Conservation (phyloP, 768 basidiomycete species). For the Mycena chlorophos region DNA sequence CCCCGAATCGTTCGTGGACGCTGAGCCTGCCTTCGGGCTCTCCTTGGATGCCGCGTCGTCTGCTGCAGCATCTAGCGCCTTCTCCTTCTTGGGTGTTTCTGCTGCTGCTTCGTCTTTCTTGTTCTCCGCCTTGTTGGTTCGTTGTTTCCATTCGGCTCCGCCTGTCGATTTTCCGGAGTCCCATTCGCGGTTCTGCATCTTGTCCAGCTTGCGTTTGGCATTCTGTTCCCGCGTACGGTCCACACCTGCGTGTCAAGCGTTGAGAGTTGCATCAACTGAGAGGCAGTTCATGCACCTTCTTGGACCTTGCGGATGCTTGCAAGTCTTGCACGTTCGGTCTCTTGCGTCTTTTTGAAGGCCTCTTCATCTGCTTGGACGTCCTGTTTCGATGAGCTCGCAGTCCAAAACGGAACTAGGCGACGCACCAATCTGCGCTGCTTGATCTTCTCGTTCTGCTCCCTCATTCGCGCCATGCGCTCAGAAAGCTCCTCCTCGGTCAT, state of each 20-base stretch:
- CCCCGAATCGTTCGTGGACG: slow-evolving; percentile 22
- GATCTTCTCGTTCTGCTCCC: slow-evolving; percentile 75
- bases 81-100: slow-evolving; percentile 13
- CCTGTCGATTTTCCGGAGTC: slow-evolving; percentile 65
- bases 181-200: slow-evolving; percentile 78
- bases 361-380: slow-evolving; percentile 82
- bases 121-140: slow-evolving; percentile 7
- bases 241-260: slow-evolving; percentile 35
- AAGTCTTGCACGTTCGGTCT: slow-evolving; percentile 58
- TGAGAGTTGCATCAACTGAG: not conserved
- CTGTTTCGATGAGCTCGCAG: slow-evolving; percentile 35
- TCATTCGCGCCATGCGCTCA: slow-evolving; percentile 68
- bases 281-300: slow-evolving; percentile 31
- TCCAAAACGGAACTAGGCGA: slow-evolving; percentile 8
- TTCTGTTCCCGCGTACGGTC: slow-evolving; percentile 76
- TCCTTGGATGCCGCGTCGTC: slow-evolving; percentile 10
- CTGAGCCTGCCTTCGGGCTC: slow-evolving; percentile 7
- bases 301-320: slow-evolving; percentile 66
- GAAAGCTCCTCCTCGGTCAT: slow-evolving; percentile 64
- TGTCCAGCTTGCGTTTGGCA: slow-evolving; percentile 80
- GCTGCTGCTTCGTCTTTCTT: slow-evolving; percentile 11
- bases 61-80: slow-evolving; percentile 2
- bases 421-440: slow-evolving; percentile 65
- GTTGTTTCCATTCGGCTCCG: slow-evolving; percentile 30
- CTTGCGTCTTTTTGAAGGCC: slow-evolving; percentile 71